phyloP scores from a whole-genome alignment of 2,329 filamentous ascomycete genomes.

The Seiridium cupressi region DNA sequence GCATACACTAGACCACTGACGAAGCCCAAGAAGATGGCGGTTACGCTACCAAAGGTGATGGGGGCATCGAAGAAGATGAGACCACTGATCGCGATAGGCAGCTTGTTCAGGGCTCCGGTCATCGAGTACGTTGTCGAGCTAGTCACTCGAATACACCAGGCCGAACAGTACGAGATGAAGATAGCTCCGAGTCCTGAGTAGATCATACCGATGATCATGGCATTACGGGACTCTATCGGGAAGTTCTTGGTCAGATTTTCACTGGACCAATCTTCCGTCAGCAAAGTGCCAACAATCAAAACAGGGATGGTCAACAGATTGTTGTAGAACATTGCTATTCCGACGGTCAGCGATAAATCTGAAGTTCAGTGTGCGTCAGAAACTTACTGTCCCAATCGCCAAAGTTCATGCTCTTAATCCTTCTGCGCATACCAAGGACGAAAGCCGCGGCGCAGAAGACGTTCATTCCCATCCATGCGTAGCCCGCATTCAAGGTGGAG shows the following conservation, averaged over 20 bases:
- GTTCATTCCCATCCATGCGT: conserved; percentile 97
- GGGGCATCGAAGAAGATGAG: conserved; percentile 94
- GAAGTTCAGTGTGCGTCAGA: neutral
- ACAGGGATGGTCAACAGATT: conserved; percentile 95
- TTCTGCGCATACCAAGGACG: conserved; percentile 90
- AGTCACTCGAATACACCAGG: conserved; percentile 97
- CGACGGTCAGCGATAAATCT: no score
- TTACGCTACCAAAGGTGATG: conserved; percentile 86
- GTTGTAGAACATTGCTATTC: conserved; percentile 94
- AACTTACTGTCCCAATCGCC: conserved; percentile 97
- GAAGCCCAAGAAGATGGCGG: conserved; percentile 88
- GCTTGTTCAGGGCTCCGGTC: conserved; percentile 98
- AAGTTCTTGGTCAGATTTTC: conserved; percentile 85
- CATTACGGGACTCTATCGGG: conserved; percentile 73
- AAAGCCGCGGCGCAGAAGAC: conserved; percentile 92
- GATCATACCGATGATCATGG: conserved; percentile 82
- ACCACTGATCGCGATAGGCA: conserved; percentile 89
- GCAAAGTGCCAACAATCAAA: conserved; percentile 74
- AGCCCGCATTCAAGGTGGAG: conserved; percentile 88
- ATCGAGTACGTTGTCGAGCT: conserved; percentile 99
- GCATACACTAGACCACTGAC: conserved; percentile 90
- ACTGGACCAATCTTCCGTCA: conserved; percentile 89
- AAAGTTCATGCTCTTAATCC: conserved; percentile 99
- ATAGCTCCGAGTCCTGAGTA: conserved; percentile 91
- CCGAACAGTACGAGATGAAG: conserved; percentile 99